These are phyloP conservation scores for Hanseniaspora taiwanica DNA, from an alignment of 805 yeast genomes.

Conservation along the genomic window DNA sequence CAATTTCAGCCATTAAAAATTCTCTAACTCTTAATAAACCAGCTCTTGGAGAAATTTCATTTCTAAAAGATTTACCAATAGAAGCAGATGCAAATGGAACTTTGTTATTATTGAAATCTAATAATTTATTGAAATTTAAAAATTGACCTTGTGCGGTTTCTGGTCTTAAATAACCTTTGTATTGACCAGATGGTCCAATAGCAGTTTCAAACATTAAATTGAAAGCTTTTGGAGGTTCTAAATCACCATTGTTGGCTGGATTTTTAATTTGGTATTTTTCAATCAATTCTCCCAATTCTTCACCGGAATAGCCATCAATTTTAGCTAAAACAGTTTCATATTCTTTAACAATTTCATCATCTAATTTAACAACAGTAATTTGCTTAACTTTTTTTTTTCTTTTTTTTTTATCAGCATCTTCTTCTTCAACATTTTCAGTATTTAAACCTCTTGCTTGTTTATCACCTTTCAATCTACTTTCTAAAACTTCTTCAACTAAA, in stretches of 20 bases:
- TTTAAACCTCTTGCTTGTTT: constrained; percentile 85
- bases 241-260: constrained; percentile 77
- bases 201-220: constrained; percentile 98
- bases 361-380: constrained; percentile 76
- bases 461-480: constrained; percentile 92
- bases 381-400: constrained; percentile 94
- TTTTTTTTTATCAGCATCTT: constrained; percentile 76
- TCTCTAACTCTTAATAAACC: constrained; percentile 97
- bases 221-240: constrained; percentile 88
- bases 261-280: constrained; percentile 69
- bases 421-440: constrained; percentile 40
- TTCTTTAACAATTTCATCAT: constrained; percentile 64
- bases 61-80: constrained; percentile 96
- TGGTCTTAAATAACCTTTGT: constrained; percentile 93
- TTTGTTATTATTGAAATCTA: constrained; percentile 87
- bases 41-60: constrained; percentile 96
- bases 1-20: constrained; percentile 98
- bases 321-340: constrained; percentile 80
- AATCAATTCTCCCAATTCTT: constrained; percentile 82
- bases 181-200: constrained; percentile 94
- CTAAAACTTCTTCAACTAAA: constrained; percentile 93
- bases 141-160: constrained; percentile 99
- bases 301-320: constrained; percentile 92
- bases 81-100: constrained; percentile 99
- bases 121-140: constrained; percentile 82